Evolutionary conservation across 1,139 yeast species (phyloP), one percentile per base, ranked within the genome.

Genomic region (Nadsonia commutata): DNA sequence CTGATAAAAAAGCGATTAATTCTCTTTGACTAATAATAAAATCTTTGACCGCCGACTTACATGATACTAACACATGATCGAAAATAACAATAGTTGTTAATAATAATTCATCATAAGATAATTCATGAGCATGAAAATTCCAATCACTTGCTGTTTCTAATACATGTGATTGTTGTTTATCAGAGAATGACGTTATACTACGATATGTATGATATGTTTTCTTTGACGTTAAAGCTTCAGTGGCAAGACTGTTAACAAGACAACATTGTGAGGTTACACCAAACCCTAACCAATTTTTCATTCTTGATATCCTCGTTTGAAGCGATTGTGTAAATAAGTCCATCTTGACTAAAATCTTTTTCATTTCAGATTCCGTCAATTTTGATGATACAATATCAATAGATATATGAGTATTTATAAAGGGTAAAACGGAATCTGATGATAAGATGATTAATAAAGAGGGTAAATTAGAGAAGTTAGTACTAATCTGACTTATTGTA

Each of bases 121-220:
- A 63, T 52, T 74, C 75, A 57, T 79, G 86, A 1, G 88, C 84
- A 18, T 79, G 78, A 56, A 80, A 80, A 45, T 74, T 72, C 62
- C 62, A 57, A 4, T 27, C 16, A 4, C 33, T 16, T 27, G 16
- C 33, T 8, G 13, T 13, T 4, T 9, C 16, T 11, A 16, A 11
- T 5, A 13, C 33, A 8, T 9, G 8, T 27, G 9, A 4, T 4
- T 16, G 33, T 13, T 27, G 13, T 16, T 11, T 4, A 9, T 13
- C 13, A 9, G 33, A 13, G n/a, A 27, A 27, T 3, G 13, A 6
- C 9, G 5, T 16, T 11, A 27, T 7, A 27, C 33, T 27, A 3
- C n/a, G 9, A 27, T 27, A 27, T 27, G 9, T 27, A 27, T 13
- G 9, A 27, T 27, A 27, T 11, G 5, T 27, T 13, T 27, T 27